A percentile compares a stretch with the other conserved stretches of the same genome.
Evolutionary conservation across 129 eudicot species (phyloP).

Genomic region (Tagetes patula): DNA sequence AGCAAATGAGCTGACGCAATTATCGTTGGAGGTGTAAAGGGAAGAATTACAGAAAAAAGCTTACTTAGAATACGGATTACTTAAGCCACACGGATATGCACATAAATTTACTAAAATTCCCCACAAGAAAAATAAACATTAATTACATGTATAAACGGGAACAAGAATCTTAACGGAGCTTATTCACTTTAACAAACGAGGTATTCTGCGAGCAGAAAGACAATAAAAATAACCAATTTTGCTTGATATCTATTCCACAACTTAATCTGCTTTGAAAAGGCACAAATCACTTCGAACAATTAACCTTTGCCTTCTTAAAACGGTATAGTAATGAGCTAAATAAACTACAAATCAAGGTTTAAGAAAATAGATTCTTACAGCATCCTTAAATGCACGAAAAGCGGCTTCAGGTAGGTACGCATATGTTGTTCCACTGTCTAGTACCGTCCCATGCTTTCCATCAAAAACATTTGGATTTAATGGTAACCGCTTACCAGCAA

Average conservation of each 20-base stretch:
- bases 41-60: not conserved
- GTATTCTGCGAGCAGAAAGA: not conserved
- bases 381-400: slow-evolving; percentile 71
- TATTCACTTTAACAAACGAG: not conserved
- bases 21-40: not conserved
- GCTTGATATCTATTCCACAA: not conserved
- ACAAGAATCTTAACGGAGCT: not conserved
- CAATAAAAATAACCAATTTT: not conserved
- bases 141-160: not conserved
- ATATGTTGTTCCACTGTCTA: slow-evolving; percentile 94
- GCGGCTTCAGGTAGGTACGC: slow-evolving; percentile 90
- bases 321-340: not conserved
- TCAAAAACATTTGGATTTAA: slow-evolving; percentile 65
- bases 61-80: not conserved
- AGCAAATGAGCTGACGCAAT: not conserved
- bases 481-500: slow-evolving; percentile 83
- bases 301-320: slow-evolving; percentile 5
- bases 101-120: not conserved
- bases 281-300: slow-evolving; percentile 8
- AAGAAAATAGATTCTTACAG: slow-evolving; percentile 49
- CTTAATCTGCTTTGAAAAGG: not conserved
- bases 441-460: slow-evolving; percentile 80
- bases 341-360: slow-evolving; percentile 3
- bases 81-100: not conserved
- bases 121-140: not conserved